Percentiles rank a stretch among this genome's conserved stretches.
Evolutionary conservation across 495 filamentous ascomycete species (phyloP).

Genomic region (Talaromyces ruber): DNA sequence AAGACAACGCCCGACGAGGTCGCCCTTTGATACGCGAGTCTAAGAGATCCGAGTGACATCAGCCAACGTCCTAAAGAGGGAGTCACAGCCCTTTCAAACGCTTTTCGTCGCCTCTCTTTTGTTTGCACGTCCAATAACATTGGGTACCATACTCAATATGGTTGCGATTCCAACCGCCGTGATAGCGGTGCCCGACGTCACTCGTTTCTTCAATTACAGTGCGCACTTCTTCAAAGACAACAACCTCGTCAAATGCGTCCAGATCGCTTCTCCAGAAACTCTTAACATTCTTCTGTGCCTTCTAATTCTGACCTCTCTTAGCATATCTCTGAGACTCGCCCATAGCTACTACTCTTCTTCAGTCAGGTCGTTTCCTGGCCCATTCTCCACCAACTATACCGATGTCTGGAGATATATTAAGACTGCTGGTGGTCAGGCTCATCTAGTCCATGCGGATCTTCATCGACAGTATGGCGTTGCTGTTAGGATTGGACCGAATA

Average conservation of each 20-base stretch:
- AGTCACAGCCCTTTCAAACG: neutral
- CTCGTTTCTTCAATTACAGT: neutral
- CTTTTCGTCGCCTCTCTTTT: neutral
- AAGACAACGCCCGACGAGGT: neutral
- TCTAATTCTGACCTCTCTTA: neutral
- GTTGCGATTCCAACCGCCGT: neutral
- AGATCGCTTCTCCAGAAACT: neutral
- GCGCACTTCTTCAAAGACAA: neutral
- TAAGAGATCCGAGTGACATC: neutral
- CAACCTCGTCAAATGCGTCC: neutral
- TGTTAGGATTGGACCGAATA: constrained; percentile 28
- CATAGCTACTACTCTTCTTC: constrained; percentile 17
- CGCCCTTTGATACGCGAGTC: neutral
- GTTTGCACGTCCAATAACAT: neutral
- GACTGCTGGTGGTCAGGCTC: constrained; percentile 16
- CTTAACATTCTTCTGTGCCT: neutral
- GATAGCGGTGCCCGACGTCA: neutral
- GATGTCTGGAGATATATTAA: constrained; percentile 22
- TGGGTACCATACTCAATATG: neutral
- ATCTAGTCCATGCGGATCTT: constrained; percentile 18
- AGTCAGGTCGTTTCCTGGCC: constrained; percentile 19
- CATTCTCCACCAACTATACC: constrained; percentile 14
- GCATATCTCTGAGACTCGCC: constrained; percentile 7
- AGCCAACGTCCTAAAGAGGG: neutral
- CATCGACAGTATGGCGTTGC: constrained; percentile 26